Base-by-base conservation (phyloP, 225 moss, liverwort and hornwort species). In the Polytrichum commune region DNA sequence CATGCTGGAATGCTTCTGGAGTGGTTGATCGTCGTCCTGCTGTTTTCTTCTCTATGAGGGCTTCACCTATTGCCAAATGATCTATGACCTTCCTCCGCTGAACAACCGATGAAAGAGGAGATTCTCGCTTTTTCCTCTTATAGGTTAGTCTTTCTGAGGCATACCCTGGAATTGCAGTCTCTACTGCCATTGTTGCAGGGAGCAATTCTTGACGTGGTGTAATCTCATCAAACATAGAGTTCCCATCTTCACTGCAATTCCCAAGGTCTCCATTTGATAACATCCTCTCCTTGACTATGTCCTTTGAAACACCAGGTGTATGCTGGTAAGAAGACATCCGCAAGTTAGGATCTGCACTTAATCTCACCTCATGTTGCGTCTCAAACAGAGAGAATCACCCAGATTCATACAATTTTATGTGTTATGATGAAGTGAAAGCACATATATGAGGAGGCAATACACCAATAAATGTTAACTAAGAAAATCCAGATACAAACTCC, bases 1-100 rank as follows among this genome's bases (percentile, higher is more conserved):
- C 88, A 87, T 92, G 92, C 82, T 84, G 90, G 72, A 91, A 83
- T 67, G 82, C 78, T 63, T 93, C 82, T 20, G 88, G 85, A 29
- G 89, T 87, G 67, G 83, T 28, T 77, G 82, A 81, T 76, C 85
- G 78, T 71, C 81, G 84, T 67, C 73, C 82, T 60, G 84, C 54
- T 32, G 66, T 72, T 71, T 72, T 91, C 64, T 71, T 86, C 63
- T 83, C 86, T n/a, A 75, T 65, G 0, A 62, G 69, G 24, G 66
- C 74, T 67, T 86, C 82, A 66, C 73, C 77, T 26, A 54, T 53
- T 73, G 75, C 79, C 24, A 81, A 66, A 68, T 81, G 79, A 54
- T 86, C 81, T 63, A 84, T 68, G 25, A 78, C 53, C 66, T 79
- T 73, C 0, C 78, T 73, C 10, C 77, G 77, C 28, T 82, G 70